Evolutionary conservation across 345 rosid species (phyloP), one percentile per base, ranked within the genome.

Genomic region (Aethionema arabicum): DNA sequence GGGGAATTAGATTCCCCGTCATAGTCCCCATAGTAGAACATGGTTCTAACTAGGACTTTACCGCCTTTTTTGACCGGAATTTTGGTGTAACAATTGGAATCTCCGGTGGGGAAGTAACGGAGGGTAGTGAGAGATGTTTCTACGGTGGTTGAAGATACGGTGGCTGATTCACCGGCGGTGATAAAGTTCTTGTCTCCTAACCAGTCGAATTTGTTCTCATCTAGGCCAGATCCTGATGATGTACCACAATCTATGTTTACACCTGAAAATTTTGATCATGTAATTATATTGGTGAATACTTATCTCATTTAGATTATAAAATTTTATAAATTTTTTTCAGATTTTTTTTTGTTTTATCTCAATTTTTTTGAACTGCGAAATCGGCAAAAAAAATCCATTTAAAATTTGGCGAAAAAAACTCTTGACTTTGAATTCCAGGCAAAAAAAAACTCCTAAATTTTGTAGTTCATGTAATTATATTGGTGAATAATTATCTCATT

Each of bases 231-330:
- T 4, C 27, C 27, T 21, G 6, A 13, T 64, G 73, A 60, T 8
- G 65, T 27, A 41, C 74, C 74, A 0, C 75, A 70, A 57, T 70
- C 75, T 63, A 70, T 70, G 36, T 63, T 70, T 16, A 69, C 39
- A 8, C 45, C 68, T 62, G 39, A 53, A 53, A 52, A n/a, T n/a
- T n/a, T 44, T 38, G 8, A 6, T 30, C 11, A 52, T 59, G 59
- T 2, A 21, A 21, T 21, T 21, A 21, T n/a, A n/a, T 21, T 21
- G 27, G 27, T 21, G 2, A 21, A 21, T 21, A 21, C n/a, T 21
- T 1, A 21, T 21, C 27, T 21, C 27, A 21, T 21, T 21, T 21
- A n/a, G n/a, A n/a, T n/a, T n/a, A n/a, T n/a, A n/a, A n/a, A n/a
- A n/a, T n/a, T n/a, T n/a, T n/a, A n/a, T n/a, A n/a, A n/a, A n/a